Percentiles rank a stretch among this genome's conserved stretches.
These are phyloP conservation scores for Alternaria sp. DNA, from an alignment of 2,329 filamentous ascomycete species.

Conservation along the genomic window DNA sequence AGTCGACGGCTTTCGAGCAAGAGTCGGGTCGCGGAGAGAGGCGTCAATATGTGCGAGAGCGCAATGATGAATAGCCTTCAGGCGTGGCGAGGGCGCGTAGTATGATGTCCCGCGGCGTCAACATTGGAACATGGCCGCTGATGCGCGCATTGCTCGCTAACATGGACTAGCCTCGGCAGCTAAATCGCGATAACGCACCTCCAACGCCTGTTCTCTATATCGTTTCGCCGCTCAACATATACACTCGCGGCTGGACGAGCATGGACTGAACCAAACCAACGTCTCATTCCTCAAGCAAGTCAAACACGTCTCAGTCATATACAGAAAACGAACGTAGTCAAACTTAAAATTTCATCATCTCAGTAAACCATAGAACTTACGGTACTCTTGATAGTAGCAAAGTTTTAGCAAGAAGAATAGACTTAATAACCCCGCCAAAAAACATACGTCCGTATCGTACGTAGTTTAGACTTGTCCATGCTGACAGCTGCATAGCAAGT, in stretches of 20 bases:
- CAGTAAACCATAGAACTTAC: background rate
- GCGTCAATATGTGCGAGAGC: background rate
- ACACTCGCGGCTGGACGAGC: background rate
- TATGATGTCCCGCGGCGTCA: conserved; percentile 16
- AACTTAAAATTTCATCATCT: background rate
- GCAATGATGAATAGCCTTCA: background rate
- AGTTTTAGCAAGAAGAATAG: background rate
- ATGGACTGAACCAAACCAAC: background rate
- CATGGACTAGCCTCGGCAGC: conserved; percentile 22
- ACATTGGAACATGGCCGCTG: conserved; percentile 13
- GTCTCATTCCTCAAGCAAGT: background rate
- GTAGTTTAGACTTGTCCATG: background rate
- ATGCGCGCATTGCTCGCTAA: conserved; percentile 27
- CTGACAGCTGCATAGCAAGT: background rate
- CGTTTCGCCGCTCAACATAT: background rate
- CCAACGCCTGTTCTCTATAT: background rate
- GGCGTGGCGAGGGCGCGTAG: conserved; percentile 7
- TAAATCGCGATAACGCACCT: conserved; percentile 18
- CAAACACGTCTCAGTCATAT: background rate
- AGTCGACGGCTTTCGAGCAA: background rate
- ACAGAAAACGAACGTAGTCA: background rate
- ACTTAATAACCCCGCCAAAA: background rate
- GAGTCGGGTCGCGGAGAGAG: background rate
- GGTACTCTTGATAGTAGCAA: background rate
- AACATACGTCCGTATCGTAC: background rate